Percentiles rank a stretch among this genome's conserved stretches.
phyloP scores from a whole-genome alignment of 2,329 filamentous ascomycete genomes.

The Botrytis sinoallii region DNA sequence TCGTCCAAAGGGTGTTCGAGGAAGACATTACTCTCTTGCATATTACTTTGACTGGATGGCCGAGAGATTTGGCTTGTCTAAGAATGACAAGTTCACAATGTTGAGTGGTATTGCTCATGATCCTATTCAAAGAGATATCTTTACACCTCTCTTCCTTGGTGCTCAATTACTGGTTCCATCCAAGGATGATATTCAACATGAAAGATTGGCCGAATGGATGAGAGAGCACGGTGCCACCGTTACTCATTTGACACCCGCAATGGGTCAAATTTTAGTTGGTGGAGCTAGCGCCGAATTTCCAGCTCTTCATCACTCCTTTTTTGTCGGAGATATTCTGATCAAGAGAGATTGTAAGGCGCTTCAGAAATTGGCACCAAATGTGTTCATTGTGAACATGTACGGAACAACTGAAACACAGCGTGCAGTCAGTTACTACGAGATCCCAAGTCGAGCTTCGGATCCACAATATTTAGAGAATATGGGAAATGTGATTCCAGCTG shows the following conservation, averaged over 20 bases:
- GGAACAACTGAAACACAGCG: slow-evolving; percentile 84
- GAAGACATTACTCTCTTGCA: slow-evolving; percentile 80
- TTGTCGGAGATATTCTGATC: slow-evolving; percentile 86
- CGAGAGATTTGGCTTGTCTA: slow-evolving; percentile 69
- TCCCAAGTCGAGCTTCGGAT: slow-evolving; percentile 63
- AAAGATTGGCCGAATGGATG: slow-evolving; percentile 88
- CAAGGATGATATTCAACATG: slow-evolving; percentile 80
- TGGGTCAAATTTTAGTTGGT: slow-evolving; percentile 93
- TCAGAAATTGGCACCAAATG: slow-evolving; percentile 72
- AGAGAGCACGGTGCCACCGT: slow-evolving; percentile 69
- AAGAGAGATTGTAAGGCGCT: slow-evolving; percentile 76
- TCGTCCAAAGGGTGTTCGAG: slow-evolving; percentile 80
- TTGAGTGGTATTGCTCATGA: slow-evolving; percentile 82
- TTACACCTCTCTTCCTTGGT: slow-evolving; percentile 85
- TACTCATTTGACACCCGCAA: slow-evolving; percentile 89
- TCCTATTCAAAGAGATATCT: slow-evolving; percentile 71
- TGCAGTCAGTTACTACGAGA: slow-evolving; percentile 78
- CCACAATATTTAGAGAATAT: slow-evolving; percentile 61
- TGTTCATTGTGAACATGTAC: slow-evolving; percentile 79
- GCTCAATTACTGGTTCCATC: slow-evolving; percentile 76
- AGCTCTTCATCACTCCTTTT: slow-evolving; percentile 75
- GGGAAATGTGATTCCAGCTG: slow-evolving; percentile 77
- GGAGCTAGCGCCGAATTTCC: slow-evolving; percentile 76
- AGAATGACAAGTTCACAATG: slow-evolving; percentile 75
- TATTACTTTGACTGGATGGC: slow-evolving; percentile 96